Evolutionary conservation across 1,284 basidiomycete genomes (phyloP).

Genomic region (Pyrrhoderma lamaoense): DNA sequence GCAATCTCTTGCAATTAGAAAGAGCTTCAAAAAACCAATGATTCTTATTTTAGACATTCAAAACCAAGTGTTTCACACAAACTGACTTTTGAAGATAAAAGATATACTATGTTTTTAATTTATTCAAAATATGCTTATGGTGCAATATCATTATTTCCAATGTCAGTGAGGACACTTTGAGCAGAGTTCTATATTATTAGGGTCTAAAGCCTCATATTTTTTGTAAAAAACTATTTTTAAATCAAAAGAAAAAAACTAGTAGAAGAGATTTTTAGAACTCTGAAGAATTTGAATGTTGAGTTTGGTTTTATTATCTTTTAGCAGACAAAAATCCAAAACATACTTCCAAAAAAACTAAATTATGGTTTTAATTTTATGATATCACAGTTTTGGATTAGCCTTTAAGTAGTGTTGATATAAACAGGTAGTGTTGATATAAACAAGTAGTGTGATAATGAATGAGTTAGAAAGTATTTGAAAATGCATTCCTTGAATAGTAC

Average conservation of each 20-base stretch:
- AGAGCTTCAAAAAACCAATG: neutral
- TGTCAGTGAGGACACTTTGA: too few species aligned
- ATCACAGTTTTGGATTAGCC: too few species aligned
- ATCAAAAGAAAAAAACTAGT: neutral
- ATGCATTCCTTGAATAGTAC: too few species aligned
- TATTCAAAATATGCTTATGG: too few species aligned
- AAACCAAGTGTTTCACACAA: too few species aligned
- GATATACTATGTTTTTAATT: too few species aligned
- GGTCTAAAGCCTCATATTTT: neutral
- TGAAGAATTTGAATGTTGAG: slow-evolving; percentile 20
- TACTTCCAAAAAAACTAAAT: slow-evolving; percentile 16
- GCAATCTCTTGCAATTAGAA: neutral
- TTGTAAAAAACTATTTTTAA: neutral
- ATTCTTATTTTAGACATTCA: too few species aligned
- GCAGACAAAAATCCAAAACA: slow-evolving; percentile 29
- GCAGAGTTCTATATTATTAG: neutral
- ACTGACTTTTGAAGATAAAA: too few species aligned
- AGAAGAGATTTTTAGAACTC: slow-evolving; percentile 16
- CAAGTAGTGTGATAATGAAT: too few species aligned
- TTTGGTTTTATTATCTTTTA: slow-evolving; percentile 22
- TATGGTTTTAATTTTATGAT: slow-evolving; percentile 29
- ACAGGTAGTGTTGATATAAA: too few species aligned
- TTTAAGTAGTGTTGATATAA: slow-evolving; percentile 31
- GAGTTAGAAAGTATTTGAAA: too few species aligned
- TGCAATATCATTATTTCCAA: too few species aligned